Evolutionary conservation across 2,329 filamentous ascomycete genomes (phyloP), one percentile per base, ranked within the genome.

Genomic region (Scolecobasidium constrictum): DNA sequence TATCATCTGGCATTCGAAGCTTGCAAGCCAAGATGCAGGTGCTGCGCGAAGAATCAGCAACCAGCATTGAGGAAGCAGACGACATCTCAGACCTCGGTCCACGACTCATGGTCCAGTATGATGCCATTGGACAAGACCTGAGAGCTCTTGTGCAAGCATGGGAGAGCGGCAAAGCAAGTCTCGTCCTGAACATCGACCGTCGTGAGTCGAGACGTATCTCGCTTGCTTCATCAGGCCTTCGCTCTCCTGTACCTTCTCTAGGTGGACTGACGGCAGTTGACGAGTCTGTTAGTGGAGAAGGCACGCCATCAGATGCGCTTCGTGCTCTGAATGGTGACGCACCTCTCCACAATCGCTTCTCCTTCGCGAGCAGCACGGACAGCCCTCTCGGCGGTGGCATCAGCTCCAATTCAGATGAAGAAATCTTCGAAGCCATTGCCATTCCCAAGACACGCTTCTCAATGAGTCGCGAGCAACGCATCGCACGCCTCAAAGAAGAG

Each of bases 21-120:
- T 71, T 98, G 38, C 90, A 96, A 62, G 92, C 92, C 26, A 98
- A 96, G 61, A 78, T 98, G 67, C 87, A 93, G 47, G 71, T 98
- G 5, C 66, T 96, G 43, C 79, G 86, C 39, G 92, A 98, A 59
- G 87, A 95, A 60, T 93, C 87, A 0, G 86, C 85, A 55, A 77
- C 77, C 47, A 78, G 78, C 35, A 64, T 94, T 20, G 84, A 94
- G 53, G 65, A 68, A 15, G 22, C 20, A 18, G 41, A 45, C 5
- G 77, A 85, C 47, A 59, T 69, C 4, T 77, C 78, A 3, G 84
- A 94, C 50, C 73, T 94, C 13, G 86, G 84, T 1, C 75, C 81
- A 1, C 80, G 78, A 48, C 71, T 96, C 31, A 81, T 94, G 72
- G 66, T 79, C 17, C 92, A 96, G 55, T 98, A 96, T 60, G 92